Conservation (phyloP, 2,329 filamentous ascomycete species). For the Trichoderma sp. region DNA sequence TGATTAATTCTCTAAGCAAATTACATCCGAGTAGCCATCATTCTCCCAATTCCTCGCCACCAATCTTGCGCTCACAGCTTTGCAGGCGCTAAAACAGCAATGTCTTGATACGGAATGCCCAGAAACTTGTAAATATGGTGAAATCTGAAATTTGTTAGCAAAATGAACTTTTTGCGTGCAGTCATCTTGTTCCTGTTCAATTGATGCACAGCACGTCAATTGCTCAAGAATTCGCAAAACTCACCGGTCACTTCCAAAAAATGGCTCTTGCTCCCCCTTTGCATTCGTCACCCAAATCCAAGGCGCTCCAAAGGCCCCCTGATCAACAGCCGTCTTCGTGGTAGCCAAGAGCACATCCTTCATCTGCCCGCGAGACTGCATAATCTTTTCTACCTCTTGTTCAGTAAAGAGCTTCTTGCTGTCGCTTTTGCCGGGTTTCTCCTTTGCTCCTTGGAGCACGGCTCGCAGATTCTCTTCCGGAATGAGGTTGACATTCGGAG, state of each 20-base stretch:
- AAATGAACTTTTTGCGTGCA: background rate
- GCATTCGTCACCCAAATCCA: slow-evolving; percentile 71
- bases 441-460: slow-evolving; percentile 41
- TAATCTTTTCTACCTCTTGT: slow-evolving; percentile 58
- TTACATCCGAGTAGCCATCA: background rate
- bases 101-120: slow-evolving; percentile 61
- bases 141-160: slow-evolving; percentile 48
- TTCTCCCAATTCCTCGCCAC: background rate
- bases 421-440: slow-evolving; percentile 30
- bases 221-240: slow-evolving; percentile 13
- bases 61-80: slow-evolving; percentile 40
- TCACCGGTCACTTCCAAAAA: slow-evolving; percentile 75
- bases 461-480: slow-evolving; percentile 57
- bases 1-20: background rate
- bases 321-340: slow-evolving; percentile 64
- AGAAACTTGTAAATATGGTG: slow-evolving; percentile 71
- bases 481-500: slow-evolving; percentile 61
- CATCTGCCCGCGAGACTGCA: slow-evolving; percentile 55
- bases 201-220: background rate
- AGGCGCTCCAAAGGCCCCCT: slow-evolving; percentile 75
- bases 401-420: slow-evolving; percentile 50
- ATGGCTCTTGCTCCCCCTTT: slow-evolving; percentile 64
- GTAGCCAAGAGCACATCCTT: slow-evolving; percentile 54
- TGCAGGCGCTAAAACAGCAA: slow-evolving; percentile 45
- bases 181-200: background rate